phyloP scores from a whole-genome alignment of 257 asterid genomes.

The Nicotiana knightiana region DNA sequence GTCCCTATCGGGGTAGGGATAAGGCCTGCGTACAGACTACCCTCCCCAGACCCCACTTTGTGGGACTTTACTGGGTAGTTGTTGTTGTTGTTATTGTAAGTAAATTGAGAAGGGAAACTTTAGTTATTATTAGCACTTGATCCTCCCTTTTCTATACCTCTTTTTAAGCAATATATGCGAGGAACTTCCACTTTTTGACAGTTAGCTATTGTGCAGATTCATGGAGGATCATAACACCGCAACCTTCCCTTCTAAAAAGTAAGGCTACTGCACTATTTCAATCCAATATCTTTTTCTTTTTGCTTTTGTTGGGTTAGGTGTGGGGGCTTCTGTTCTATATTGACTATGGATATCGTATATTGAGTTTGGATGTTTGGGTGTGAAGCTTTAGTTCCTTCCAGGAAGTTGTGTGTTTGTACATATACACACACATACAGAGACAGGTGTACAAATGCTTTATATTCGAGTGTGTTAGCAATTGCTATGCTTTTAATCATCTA shows the following conservation, averaged over 20 bases:
- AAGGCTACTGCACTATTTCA: constrained; percentile 28
- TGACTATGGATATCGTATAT: background rate
- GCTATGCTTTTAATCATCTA: background rate
- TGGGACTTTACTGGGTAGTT: too few species aligned
- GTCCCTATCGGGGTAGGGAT: too few species aligned
- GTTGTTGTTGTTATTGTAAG: constrained; percentile 33
- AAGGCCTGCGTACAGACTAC: too few species aligned
- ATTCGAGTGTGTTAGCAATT: background rate
- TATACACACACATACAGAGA: background rate
- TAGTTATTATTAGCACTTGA: background rate
- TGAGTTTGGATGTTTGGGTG: background rate
- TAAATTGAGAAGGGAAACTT: background rate
- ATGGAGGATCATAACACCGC: constrained; percentile 99
- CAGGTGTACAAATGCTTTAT: background rate
- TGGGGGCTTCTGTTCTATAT: background rate
- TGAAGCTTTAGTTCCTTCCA: background rate
- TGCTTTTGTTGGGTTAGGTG: background rate
- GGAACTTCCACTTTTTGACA: background rate
- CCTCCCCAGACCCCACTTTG: too few species aligned
- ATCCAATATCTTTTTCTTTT: background rate
- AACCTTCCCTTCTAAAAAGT: constrained; percentile 95
- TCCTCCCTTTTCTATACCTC: background rate
- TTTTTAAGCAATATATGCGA: background rate
- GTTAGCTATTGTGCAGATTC: constrained; percentile 50
- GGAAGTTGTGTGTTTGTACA: background rate